Evolutionary conservation across 148 eudicot species (phyloP).

Genomic region (Dysphania ambrosioides): DNA sequence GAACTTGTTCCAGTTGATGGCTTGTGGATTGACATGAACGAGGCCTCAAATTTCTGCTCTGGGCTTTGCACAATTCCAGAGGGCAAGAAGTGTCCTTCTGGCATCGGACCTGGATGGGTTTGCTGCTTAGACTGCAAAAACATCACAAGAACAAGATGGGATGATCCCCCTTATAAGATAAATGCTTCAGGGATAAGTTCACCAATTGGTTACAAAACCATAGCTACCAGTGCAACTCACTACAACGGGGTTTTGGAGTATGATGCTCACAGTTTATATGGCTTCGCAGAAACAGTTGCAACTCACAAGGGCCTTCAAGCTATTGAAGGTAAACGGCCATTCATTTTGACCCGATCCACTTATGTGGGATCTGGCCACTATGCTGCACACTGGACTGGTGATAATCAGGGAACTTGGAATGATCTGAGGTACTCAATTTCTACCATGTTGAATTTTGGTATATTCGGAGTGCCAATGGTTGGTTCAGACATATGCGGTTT

Average conservation of each 20-base stretch:
- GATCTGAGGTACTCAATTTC: constrained; percentile 77
- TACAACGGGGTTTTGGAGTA: constrained; percentile 90
- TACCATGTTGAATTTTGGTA: constrained; percentile 81
- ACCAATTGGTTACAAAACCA: constrained; percentile 81
- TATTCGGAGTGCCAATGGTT: constrained; percentile 95
- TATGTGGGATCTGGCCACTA: constrained; percentile 90
- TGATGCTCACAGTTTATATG: constrained; percentile 92
- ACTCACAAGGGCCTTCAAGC: constrained; percentile 80
- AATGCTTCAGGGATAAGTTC: constrained; percentile 66
- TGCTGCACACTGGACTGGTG: constrained; percentile 97
- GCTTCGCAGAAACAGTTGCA: constrained; percentile 75
- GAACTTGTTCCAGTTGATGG: constrained; percentile 90
- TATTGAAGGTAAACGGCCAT: constrained; percentile 83
- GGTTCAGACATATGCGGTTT: constrained; percentile 97
- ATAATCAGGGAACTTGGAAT: constrained; percentile 83
- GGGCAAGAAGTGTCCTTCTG: constrained; percentile 67
- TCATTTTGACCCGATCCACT: constrained; percentile 77
- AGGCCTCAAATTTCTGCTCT: constrained; percentile 80
- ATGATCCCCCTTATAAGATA: constrained; percentile 94
- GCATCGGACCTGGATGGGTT: constrained; percentile 78
- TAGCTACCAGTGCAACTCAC: constrained; percentile 90
- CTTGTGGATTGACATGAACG: constrained; percentile 97
- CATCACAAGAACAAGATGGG: constrained; percentile 79
- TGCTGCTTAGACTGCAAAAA: constrained; percentile 94
- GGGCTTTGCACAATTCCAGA: constrained; percentile 78